Evolutionary conservation across 2,329 filamentous ascomycete species (phyloP).

Genomic region (Exserohilum rostratum): DNA sequence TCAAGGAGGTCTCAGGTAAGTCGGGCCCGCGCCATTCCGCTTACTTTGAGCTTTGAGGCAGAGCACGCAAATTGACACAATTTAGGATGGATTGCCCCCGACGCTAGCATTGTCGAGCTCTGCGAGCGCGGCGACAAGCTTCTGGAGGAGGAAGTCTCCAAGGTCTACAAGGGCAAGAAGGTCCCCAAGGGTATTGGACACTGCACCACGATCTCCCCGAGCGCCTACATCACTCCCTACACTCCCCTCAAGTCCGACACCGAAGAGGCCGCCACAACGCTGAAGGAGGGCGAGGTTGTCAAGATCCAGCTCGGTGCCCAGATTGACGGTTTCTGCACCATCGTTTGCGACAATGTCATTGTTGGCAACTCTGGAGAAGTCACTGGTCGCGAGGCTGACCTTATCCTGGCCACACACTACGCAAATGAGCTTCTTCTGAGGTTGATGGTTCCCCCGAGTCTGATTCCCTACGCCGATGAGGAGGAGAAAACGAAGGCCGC

Average conservation of each 20-base stretch:
- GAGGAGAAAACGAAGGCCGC: slow-evolving; percentile 93
- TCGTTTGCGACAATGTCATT: slow-evolving; percentile 91
- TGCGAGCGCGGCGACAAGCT: slow-evolving; percentile 97
- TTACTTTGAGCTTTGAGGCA: slow-evolving; percentile 4
- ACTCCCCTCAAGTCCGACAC: slow-evolving; percentile 87
- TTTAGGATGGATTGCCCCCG: slow-evolving; percentile 74
- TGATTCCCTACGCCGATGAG: slow-evolving; percentile 80
- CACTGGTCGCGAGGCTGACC: slow-evolving; percentile 79
- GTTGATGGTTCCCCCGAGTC: slow-evolving; percentile 87
- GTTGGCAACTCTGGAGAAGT: slow-evolving; percentile 70
- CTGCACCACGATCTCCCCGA: slow-evolving; percentile 93
- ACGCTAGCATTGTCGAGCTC: slow-evolving; percentile 89
- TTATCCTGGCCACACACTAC: slow-evolving; percentile 90
- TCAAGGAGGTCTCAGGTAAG: slow-evolving; percentile 76
- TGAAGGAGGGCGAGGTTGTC: slow-evolving; percentile 85
- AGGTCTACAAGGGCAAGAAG: slow-evolving; percentile 99
- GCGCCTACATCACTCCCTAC: slow-evolving; percentile 94
- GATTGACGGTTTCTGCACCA: slow-evolving; percentile 95
- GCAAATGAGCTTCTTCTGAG: slow-evolving; percentile 93
- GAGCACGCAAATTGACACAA: slow-evolving; percentile 31
- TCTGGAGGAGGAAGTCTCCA: slow-evolving; percentile 87
- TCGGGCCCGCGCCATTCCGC: slow-evolving; percentile 6
- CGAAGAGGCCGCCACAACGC: slow-evolving; percentile 77
- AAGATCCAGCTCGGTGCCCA: slow-evolving; percentile 99
- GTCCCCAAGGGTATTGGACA: slow-evolving; percentile 91